These are phyloP conservation scores for Schizophyllum commune DNA, from an alignment of 1,284 basidiomycete genomes.

Conservation along the genomic window DNA sequence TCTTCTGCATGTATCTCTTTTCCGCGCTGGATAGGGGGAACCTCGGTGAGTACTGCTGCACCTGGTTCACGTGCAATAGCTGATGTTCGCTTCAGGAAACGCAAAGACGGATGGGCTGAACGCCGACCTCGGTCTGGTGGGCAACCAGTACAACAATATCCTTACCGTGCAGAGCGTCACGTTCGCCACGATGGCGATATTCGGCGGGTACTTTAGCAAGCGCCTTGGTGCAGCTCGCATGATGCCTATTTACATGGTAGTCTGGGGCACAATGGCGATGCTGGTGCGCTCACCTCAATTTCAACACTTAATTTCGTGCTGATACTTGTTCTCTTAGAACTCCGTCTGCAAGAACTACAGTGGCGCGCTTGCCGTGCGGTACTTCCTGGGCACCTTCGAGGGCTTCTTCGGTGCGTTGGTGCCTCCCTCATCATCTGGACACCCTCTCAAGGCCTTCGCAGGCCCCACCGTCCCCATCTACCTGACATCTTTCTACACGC, in stretches of 20 bases:
- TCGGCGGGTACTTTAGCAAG: constrained; percentile 3
- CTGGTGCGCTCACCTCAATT: not conserved
- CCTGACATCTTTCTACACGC: constrained; percentile 3
- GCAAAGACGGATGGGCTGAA: constrained; percentile 1
- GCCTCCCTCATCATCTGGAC: not conserved
- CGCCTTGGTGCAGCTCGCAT: constrained; percentile 3
- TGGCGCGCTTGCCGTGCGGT: constrained; percentile 1
- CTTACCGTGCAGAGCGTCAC: not conserved
- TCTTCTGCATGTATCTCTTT: constrained; percentile 6
- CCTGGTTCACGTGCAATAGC: not conserved
- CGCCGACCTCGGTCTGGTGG: constrained; percentile 1
- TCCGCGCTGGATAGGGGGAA: constrained; percentile 3
- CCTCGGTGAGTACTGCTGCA: not conserved
- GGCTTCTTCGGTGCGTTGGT: not conserved
- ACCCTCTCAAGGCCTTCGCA: not conserved
- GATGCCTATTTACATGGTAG: constrained; percentile 2
- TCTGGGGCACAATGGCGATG: not conserved
- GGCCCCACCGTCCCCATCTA: not conserved
- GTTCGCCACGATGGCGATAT: not conserved
- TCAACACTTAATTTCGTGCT: not conserved
- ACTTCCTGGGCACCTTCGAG: constrained; percentile 4
- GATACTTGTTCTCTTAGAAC: not conserved
- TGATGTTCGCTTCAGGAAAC: not conserved
- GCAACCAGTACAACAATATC: constrained; percentile 6
- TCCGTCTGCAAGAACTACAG: not conserved